phyloP scores from a whole-genome alignment of 768 basidiomycete genomes.

The Roridomyces roridus region DNA sequence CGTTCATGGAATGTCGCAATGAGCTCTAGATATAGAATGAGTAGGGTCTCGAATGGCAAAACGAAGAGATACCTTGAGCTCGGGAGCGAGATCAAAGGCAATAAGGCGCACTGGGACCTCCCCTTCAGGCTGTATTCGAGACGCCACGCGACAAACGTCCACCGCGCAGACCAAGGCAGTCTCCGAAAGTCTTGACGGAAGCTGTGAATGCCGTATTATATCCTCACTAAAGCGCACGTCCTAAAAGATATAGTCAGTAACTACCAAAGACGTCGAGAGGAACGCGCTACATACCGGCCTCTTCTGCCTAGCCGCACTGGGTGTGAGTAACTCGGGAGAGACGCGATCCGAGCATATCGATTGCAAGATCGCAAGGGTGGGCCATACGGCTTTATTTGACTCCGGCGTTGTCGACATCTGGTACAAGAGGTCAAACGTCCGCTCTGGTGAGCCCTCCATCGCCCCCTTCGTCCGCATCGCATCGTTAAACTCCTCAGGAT shows the following conservation, averaged over 20 bases:
- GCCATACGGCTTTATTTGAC: conserved; percentile 68
- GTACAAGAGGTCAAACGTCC: conserved; percentile 83
- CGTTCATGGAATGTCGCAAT: conserved; percentile 36
- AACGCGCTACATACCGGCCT: conserved; percentile 24
- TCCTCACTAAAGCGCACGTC: conserved; percentile 69
- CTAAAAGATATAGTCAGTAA: conserved; percentile 28
- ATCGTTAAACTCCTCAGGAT: conserved; percentile 80
- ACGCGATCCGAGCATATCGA: conserved; percentile 80
- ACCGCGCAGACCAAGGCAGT: conserved; percentile 74
- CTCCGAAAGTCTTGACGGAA: conserved; percentile 65
- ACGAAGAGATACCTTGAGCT: conserved; percentile 66
- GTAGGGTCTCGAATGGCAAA: conserved; percentile 8
- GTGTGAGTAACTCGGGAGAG: conserved; percentile 53
- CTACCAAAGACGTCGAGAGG: neutral
- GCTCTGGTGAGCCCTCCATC: conserved; percentile 84
- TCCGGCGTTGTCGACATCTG: conserved; percentile 41
- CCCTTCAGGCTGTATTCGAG: conserved; percentile 50
- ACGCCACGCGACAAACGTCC: conserved; percentile 80
- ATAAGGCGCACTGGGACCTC: conserved; percentile 70
- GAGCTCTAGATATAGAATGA: conserved; percentile 28
- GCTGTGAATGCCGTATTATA: conserved; percentile 61
- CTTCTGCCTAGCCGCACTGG: conserved; percentile 34
- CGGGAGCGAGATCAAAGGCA: conserved; percentile 77
- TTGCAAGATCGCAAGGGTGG: conserved; percentile 76
- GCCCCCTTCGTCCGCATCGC: conserved; percentile 64